These are phyloP conservation scores for Agrostemma githago DNA, from an alignment of 148 eudicot species.

Conservation along the genomic window DNA sequence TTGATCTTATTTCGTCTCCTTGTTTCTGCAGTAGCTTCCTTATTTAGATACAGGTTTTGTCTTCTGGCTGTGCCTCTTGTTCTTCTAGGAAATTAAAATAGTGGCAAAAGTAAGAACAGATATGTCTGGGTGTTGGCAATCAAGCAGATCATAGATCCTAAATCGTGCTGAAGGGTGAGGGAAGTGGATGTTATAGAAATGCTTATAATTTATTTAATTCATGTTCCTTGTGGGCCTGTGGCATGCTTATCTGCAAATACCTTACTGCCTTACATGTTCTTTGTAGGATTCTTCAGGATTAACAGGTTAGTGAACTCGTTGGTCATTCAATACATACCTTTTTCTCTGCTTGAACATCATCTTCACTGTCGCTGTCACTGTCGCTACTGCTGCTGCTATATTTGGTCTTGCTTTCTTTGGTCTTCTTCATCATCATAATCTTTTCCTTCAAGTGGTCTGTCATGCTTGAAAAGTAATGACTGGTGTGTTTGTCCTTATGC, in stretches of 20 bases:
- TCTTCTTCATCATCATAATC: conserved; percentile 27
- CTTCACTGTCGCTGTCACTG: conserved; percentile 35
- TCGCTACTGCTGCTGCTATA: conserved; percentile 21
- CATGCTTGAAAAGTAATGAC: conserved; percentile 29
- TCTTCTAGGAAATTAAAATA: conserved; percentile 17
- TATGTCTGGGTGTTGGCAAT: not conserved
- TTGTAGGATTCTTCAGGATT: not conserved
- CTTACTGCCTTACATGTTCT: not conserved
- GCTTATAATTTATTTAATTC: not conserved
- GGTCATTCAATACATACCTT: conserved; percentile 18
- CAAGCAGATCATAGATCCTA: not conserved
- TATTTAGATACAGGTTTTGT: conserved; percentile 14
- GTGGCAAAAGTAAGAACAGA: not conserved
- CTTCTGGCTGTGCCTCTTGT: conserved; percentile 13
- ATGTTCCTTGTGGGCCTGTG: not conserved
- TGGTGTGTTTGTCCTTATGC: conserved; percentile 21
- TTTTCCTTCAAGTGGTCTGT: conserved; percentile 35
- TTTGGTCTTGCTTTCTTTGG: conserved; percentile 20
- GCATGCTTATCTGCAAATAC: not conserved
- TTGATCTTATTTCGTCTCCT: not conserved
- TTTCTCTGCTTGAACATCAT: conserved; percentile 22
- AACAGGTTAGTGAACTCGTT: not conserved
- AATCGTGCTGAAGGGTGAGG: not conserved
- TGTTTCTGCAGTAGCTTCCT: conserved; percentile 1
- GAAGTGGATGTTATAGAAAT: not conserved